Percentiles rank a stretch among this genome's conserved stretches.
phyloP scores from a whole-genome alignment of 2,329 filamentous ascomycete genomes.

The Cladobotryum mycophilum region DNA sequence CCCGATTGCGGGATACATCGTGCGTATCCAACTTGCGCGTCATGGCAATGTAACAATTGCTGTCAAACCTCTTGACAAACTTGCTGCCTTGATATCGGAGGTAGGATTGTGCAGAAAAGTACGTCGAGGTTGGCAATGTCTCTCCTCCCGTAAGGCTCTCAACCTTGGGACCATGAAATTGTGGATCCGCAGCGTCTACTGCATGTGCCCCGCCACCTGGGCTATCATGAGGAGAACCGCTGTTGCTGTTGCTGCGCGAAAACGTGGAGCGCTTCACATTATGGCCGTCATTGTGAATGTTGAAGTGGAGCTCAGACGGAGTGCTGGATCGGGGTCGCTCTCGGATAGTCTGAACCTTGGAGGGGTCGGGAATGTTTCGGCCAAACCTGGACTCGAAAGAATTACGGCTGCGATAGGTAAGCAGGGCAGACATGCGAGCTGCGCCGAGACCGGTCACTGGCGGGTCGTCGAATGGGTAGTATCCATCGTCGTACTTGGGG shows the following conservation, averaged over 20 bases:
- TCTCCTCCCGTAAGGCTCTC: constrained; percentile 46
- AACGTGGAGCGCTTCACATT: constrained; percentile 48
- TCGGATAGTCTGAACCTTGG: constrained; percentile 76
- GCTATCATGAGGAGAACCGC: constrained; percentile 24
- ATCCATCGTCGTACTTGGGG: constrained; percentile 96
- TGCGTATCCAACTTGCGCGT: constrained; percentile 97
- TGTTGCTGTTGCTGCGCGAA: constrained; percentile 42
- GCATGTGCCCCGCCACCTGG: neutral
- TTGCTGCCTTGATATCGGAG: constrained; percentile 93
- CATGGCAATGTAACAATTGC: constrained; percentile 98
- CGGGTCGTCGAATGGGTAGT: constrained; percentile 82
- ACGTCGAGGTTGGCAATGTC: constrained; percentile 59
- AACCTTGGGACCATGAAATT: constrained; percentile 59
- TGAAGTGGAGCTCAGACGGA: constrained; percentile 66
- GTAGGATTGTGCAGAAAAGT: constrained; percentile 97
- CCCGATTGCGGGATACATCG: constrained; percentile 77
- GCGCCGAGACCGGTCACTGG: constrained; percentile 83
- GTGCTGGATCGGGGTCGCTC: constrained; percentile 54
- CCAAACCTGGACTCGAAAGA: constrained; percentile 96
- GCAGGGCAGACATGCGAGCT: constrained; percentile 89
- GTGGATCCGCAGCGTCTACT: constrained; percentile 43
- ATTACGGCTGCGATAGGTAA: constrained; percentile 94
- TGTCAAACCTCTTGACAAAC: constrained; percentile 94
- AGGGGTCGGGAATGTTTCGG: constrained; percentile 82
- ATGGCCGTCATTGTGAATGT: constrained; percentile 79